A percentile compares a stretch with the other conserved stretches of the same genome.
phyloP scores from a whole-genome alignment of 1,284 basidiomycete genomes.

The Apiotrichum akiyoshidainum region DNA sequence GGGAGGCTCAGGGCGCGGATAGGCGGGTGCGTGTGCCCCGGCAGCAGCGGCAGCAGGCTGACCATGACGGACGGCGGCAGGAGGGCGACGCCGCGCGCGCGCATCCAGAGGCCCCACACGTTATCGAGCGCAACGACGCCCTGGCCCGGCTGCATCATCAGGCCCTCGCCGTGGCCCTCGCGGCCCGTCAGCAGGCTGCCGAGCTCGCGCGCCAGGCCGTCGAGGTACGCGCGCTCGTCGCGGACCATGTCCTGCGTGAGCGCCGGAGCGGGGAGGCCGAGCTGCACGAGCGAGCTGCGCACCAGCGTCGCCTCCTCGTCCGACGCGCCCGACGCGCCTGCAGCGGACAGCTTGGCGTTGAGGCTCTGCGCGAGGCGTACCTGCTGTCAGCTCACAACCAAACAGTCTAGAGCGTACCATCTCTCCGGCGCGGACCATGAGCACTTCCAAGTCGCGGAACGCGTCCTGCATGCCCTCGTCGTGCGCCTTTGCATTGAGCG shows the following conservation, averaged over 20 bases:
- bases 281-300: constrained; percentile 77
- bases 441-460: constrained; percentile 80
- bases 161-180: constrained; percentile 34
- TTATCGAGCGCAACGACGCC: constrained; percentile 88
- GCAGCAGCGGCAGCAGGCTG: constrained; percentile 66
- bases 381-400: constrained; percentile 20
- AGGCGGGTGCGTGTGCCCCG: constrained; percentile 63
- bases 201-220: constrained; percentile 79
- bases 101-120: constrained; percentile 96
- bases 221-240: constrained; percentile 75
- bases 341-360: constrained; percentile 72
- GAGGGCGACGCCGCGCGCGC: constrained; percentile 86
- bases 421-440: constrained; percentile 87
- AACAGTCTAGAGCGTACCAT: constrained; percentile 60
- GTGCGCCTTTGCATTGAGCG: constrained; percentile 63
- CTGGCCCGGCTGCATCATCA: constrained; percentile 37
- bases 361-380: constrained; percentile 76
- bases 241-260: constrained; percentile 87
- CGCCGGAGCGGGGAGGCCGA: constrained; percentile 70
- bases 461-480: constrained; percentile 72
- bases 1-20: constrained; percentile 67
- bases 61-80: constrained; percentile 82
- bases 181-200: constrained; percentile 60
- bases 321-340: constrained; percentile 35
- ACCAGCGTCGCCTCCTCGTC: constrained; percentile 82